Evolutionary conservation across 805 yeast genomes (phyloP).

Genomic region (Candida gorgasii): DNA sequence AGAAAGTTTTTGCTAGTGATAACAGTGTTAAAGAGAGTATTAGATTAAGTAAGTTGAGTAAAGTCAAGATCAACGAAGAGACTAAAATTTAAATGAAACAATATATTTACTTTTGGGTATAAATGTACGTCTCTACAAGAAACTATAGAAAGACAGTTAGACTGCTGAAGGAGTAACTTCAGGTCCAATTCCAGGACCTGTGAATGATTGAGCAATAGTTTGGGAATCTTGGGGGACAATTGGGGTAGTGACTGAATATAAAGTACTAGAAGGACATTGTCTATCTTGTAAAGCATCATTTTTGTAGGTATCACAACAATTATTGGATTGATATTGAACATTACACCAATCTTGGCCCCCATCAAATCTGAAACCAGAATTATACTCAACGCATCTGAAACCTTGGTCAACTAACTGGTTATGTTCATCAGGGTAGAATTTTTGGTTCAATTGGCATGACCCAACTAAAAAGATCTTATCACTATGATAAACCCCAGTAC

Average conservation of each 20-base stretch:
- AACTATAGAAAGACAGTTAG: not conserved
- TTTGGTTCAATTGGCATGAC: conserved; percentile 16
- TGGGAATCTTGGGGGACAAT: conserved; percentile 1
- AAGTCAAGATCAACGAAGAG: not conserved
- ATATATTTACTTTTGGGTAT: not conserved
- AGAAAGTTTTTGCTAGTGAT: conserved; percentile 24
- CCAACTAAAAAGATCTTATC: conserved; percentile 21
- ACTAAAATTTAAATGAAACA: too few species aligned
- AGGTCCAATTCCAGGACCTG: not conserved
- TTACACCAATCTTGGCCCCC: conserved; percentile 22
- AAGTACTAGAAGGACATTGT: conserved; percentile 6
- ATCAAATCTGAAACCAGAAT: conserved; percentile 18
- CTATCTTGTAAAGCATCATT: conserved; percentile 7
- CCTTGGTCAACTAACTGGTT: conserved; percentile 11
- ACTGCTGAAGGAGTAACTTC: too few species aligned
- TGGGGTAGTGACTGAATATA: conserved; percentile 5
- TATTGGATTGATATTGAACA: conserved; percentile 16
- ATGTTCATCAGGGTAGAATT: conserved; percentile 14
- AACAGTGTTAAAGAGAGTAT: conserved; percentile 15
- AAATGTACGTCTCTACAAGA: not conserved
- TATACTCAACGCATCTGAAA: conserved; percentile 21
- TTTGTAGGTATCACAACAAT: conserved; percentile 11
- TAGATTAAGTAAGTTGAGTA: conserved; percentile 3
- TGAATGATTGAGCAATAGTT: not conserved
- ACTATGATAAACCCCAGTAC: not conserved